Conservation (phyloP, 2,329 filamentous ascomycete species). For the Hymenoscyphus occultus region DNA sequence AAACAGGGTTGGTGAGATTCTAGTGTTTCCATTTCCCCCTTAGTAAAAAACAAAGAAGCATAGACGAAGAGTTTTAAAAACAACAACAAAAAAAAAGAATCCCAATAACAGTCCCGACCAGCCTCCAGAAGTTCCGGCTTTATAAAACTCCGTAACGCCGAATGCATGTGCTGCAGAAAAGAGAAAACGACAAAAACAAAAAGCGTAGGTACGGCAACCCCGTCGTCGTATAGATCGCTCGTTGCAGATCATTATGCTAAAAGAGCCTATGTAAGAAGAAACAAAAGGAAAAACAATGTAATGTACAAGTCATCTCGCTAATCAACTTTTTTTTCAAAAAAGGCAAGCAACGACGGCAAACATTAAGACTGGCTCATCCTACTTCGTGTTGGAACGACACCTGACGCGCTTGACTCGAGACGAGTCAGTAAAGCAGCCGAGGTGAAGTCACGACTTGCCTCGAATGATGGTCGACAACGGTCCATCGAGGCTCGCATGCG, state of each 20-base stretch:
- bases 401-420: conserved; percentile 67
- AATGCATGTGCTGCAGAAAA: conserved; percentile 32
- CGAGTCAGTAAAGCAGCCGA: conserved; percentile 80
- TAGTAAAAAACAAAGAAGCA: conserved; percentile 11
- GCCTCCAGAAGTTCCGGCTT: conserved; percentile 9
- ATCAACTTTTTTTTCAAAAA: conserved; percentile 15
- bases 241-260: conserved; percentile 48
- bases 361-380: conserved; percentile 21
- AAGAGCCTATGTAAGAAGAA: conserved; percentile 37
- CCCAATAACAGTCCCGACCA: conserved; percentile 11
- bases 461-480: conserved; percentile 76
- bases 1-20: conserved; percentile 5
- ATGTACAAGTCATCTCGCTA: conserved; percentile 28
- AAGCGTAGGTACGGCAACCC: conserved; percentile 5
- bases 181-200: conserved; percentile 26
- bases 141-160: conserved; percentile 20
- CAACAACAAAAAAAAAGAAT: conserved; percentile 4
- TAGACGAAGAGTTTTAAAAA: background rate
- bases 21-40: conserved; percentile 8
- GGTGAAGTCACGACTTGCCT: conserved; percentile 86
- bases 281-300: conserved; percentile 37
- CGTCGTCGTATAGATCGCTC: conserved; percentile 45
- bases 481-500: conserved; percentile 86
- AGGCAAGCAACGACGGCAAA: conserved; percentile 6
- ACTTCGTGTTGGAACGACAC: conserved; percentile 27